Base-by-base conservation (phyloP, 768 basidiomycete species). In the Fomitopsis pulvina region DNA sequence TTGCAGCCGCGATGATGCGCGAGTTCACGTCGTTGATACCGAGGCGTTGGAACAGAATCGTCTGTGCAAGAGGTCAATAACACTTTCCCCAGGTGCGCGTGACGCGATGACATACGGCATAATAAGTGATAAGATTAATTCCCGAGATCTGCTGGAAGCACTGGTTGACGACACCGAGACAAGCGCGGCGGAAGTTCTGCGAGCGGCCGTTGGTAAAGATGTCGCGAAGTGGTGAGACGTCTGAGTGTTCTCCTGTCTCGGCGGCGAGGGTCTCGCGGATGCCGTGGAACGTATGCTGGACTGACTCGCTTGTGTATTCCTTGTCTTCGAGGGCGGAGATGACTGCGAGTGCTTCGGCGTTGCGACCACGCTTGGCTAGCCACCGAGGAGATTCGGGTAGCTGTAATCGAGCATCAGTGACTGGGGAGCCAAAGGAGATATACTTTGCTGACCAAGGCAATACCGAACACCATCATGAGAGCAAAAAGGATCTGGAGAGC, bases 81-180 rank as follows among this genome's bases (percentile, higher is more conserved):
- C 32, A 21, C 16, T 12, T 20, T 72, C 49, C 55, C 54, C 26
- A 52, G 16, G 66, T 21, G 43, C 3, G 29, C 45, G 32, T n/a
- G 16, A 29, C 38, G 39, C 18, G 28, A 46, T 12, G 28, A 58
- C 57, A 45, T 51, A 59, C 60, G 24, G 72, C 78, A 45, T 65
- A 79, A 66, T 80, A 84, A 1, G 79, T 82, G 61, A 85, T 81
- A 50, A 84, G 60, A 60, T 81, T 83, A 63, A 81, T 81, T 6
- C 81, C 81, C 4, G 79, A 77, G 26, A 84, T 81, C 67, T 84
- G 83, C 61, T 85, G 81, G 68, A 83, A 83, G 59, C 79, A 79
- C 57, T 85, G 83, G 41, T 76, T 75, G 41, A 75, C 64, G 20
- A 83, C 67, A 2, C 77, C 84, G 41, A 83, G 60, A 41, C 71